Base-by-base conservation (phyloP, 495 filamentous ascomycete species). In the Penicillium cinerascens region DNA sequence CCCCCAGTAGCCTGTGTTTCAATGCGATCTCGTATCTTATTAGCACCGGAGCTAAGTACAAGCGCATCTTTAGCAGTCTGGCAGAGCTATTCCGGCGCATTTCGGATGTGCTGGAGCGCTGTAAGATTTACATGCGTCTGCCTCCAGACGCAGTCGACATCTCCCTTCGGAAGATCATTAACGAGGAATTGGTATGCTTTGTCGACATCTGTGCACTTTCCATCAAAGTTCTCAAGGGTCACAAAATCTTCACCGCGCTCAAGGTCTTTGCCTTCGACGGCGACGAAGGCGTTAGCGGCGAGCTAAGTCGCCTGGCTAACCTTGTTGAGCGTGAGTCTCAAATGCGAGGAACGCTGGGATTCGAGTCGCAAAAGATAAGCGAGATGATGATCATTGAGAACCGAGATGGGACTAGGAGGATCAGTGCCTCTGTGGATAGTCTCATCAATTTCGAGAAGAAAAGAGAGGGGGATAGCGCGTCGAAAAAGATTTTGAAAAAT, bases 21-120 rank as follows among this genome's bases (percentile, higher is more conserved):
- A 63, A 66, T 54, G 63, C 62, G 0, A 55, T 65, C 35, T 58
- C 56, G 0, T 65, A 62, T 45, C 62, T 65, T 8, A 52, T 65
- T 18, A 17, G 43, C 20, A 54, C 59, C 5, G 62, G 62, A n/a
- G 59, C 62, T 0, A 65, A 55, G 26, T 65, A 54, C 56, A 65
- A 65, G 51, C 53, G 62, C 36, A 65, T 65, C 21, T 65, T 65
- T 41, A 65, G 62, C 44, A 62, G 62, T 43, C 23, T 65, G 0
- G 47, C 55, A 2, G 59, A 65, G 39, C 48, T 65, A 0, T 65
- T 65, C 29, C 27, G 38, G 15, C 53, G 56, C 3, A 60, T 65
- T 39, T 62, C 59, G 1, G 62, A 65, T 22, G 62, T 65, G 2
- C 38, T 65, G 4, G 62, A 65, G 26, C 62, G 62, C 11, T 65